phyloP scores from a whole-genome alignment of 257 asterid species.

The Salvia hispanica region DNA sequence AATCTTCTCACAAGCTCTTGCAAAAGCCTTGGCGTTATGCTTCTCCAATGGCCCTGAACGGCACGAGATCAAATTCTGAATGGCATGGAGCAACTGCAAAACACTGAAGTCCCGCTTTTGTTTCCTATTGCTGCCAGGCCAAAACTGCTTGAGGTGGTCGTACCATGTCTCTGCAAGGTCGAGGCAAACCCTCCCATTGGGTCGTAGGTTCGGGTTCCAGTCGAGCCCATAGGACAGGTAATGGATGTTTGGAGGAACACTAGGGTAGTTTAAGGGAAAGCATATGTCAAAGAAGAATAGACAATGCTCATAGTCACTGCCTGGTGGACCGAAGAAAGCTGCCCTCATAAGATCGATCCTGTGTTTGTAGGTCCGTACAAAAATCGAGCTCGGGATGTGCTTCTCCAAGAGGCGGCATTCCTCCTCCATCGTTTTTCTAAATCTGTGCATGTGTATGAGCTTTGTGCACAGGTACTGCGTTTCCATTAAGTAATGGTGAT shows the following conservation, averaged over 20 bases:
- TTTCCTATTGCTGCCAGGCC: neutral
- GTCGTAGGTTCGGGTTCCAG: slow-evolving; percentile 27
- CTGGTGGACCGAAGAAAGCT: slow-evolving; percentile 35
- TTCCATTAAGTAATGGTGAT: slow-evolving; percentile 33
- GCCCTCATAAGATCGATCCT: slow-evolving; percentile 46
- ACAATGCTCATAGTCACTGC: slow-evolving; percentile 34
- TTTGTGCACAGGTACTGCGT: neutral
- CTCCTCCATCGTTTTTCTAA: slow-evolving; percentile 24
- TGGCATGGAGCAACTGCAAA: slow-evolving; percentile 29
- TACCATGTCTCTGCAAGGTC: slow-evolving; percentile 10
- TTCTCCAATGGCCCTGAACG: neutral
- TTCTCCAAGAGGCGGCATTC: slow-evolving; percentile 26
- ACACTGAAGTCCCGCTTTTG: slow-evolving; percentile 28
- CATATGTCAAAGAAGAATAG: slow-evolving; percentile 44
- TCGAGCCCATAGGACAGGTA: slow-evolving; percentile 30
- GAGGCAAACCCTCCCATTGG: slow-evolving; percentile 26
- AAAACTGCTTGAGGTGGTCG: neutral
- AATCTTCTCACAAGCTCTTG: slow-evolving; percentile 33
- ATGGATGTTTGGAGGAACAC: slow-evolving; percentile 37
- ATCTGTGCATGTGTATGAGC: neutral
- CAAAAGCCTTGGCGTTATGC: slow-evolving; percentile 14
- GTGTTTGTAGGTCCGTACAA: slow-evolving; percentile 25
- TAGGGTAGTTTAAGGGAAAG: slow-evolving; percentile 37
- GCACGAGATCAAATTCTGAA: slow-evolving; percentile 20
- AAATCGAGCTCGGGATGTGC: slow-evolving; percentile 31